Base-by-base conservation (phyloP, 495 filamentous ascomycete species). In the Podospora sp. region DNA sequence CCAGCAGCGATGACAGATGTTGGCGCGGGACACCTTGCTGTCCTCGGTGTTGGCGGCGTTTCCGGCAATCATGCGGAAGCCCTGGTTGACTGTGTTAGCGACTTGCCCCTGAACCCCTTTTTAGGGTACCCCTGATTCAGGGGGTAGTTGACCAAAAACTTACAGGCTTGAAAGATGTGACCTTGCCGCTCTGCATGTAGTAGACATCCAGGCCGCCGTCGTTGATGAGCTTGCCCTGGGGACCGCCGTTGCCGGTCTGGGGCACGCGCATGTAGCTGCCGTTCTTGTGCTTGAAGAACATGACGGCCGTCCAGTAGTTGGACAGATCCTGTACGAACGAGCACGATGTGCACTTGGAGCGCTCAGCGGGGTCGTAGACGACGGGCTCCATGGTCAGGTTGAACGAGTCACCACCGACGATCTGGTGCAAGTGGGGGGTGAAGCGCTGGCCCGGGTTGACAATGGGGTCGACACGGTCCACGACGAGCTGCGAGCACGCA, bases 251-350 rank as follows among this genome's bases (percentile, higher is more conserved):
- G 66, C 87, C 89, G 66, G 82, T 82, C 72, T 90, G 88, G 22
- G 84, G 81, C 35, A 92, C 90, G 61, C 83, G 83, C 68, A 86
- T 84, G 80, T 92, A 93, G 51, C 83, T 85, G 20, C 90, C 90
- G 72, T 94, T 93, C 78, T 87, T 81, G 29, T 84, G 83, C 70
- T 87, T 77, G 77, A 86, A 92, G 78, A 89, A 92, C 65, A 93
- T 82, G 72, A 82, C 79, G 21, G 91, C 88, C 40, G 87, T 87
- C 92, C 92, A 94, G 81, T 94, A 94, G 80, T 90, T 92, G 75
- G 87, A 90, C 75, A 88, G 83, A 76, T 94, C 91, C 69, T 87
- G 78, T 60, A 81, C 85, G 69, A 92, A 86, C 0, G 79, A 83
- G 76, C 90, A 92, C 14, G 90, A 88, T 46, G 89, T 90, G 78